Conservation (phyloP, 2,329 filamentous ascomycete genomes). For the Ploettnerulaceae sp. region DNA sequence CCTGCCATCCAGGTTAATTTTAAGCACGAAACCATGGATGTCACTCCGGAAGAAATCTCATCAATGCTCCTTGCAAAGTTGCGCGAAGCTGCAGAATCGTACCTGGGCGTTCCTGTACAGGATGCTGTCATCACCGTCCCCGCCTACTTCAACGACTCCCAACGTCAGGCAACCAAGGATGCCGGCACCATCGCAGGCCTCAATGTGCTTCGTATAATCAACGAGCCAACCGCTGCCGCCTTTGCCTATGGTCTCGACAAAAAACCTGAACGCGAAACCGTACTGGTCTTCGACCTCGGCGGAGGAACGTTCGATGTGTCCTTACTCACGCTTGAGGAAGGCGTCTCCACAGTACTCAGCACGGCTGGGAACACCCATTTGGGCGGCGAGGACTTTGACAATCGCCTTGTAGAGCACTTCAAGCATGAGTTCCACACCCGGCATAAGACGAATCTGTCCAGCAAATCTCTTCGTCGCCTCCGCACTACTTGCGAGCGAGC, state of each 20-base stretch:
- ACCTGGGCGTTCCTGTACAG: constrained; percentile 90
- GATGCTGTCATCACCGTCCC: constrained; percentile 97
- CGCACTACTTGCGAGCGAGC: constrained; percentile 98
- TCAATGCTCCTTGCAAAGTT: constrained; percentile 97
- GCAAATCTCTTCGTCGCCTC: constrained; percentile 92
- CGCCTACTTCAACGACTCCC: constrained; percentile 98
- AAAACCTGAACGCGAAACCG: constrained; percentile 95
- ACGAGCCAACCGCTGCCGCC: constrained; percentile 95
- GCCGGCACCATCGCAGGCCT: constrained; percentile 94
- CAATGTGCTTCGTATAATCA: constrained; percentile 99
- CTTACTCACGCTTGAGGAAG: constrained; percentile 94
- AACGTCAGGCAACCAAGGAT: constrained; percentile 98
- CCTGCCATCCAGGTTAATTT: constrained; percentile 90
- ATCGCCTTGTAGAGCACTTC: constrained; percentile 95
- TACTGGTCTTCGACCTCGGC: constrained; percentile 98
- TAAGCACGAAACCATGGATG: constrained; percentile 91
- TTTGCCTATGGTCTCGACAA: constrained; percentile 98
- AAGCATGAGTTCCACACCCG: constrained; percentile 87
- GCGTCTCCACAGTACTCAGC: constrained; percentile 99
- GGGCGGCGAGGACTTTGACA: constrained; percentile 98
- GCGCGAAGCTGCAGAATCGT: constrained; percentile 94
- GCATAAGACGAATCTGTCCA: constrained; percentile 66
- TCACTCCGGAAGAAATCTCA: constrained; percentile 96
- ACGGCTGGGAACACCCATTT: constrained; percentile 97
- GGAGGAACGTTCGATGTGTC: constrained; percentile 99